A percentile compares a stretch with the other conserved stretches of the same genome.
Conservation (phyloP, 768 basidiomycete genomes). For the Tylopilus balloui region DNA sequence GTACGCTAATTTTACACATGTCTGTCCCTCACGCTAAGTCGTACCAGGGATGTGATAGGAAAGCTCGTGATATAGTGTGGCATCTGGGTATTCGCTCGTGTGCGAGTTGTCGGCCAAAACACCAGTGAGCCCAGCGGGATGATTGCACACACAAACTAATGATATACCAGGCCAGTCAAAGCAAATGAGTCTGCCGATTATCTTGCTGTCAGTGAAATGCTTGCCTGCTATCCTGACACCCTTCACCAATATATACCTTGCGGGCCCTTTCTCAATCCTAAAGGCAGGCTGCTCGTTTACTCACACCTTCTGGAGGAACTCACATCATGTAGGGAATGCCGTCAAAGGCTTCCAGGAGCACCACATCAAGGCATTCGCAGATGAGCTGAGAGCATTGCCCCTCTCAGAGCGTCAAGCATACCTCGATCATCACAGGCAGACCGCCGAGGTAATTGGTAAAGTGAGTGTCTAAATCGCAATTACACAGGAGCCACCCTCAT, state of each 20-base stretch:
- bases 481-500: conserved; percentile 5
- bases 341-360: conserved; percentile 22
- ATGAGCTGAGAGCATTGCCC: conserved; percentile 11
- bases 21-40: not conserved
- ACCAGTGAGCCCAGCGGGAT: conserved; percentile 18
- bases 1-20: conserved; percentile 6
- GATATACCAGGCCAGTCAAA: conserved; percentile 18
- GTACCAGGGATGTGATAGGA: conserved; percentile 22
- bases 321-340: conserved; percentile 12
- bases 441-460: conserved; percentile 1
- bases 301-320: not conserved
- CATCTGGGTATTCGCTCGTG: conserved; percentile 33
- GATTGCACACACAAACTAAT: not conserved
- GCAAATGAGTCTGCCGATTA: conserved; percentile 5
- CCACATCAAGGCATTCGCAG: conserved; percentile 15
- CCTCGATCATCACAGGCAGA: conserved; percentile 15
- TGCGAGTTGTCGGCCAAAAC: conserved; percentile 22
- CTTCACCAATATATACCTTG: conserved; percentile 25
- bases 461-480: conserved; percentile 8
- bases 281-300: conserved; percentile 12
- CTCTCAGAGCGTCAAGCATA: conserved; percentile 16
- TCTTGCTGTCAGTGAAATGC: conserved; percentile 5
- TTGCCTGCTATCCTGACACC: conserved; percentile 2
- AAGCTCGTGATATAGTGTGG: conserved; percentile 29
- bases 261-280: conserved; percentile 24